Base-by-base conservation (phyloP, 192 early-diverging fungal genomes). In the Dissophora ornata region DNA sequence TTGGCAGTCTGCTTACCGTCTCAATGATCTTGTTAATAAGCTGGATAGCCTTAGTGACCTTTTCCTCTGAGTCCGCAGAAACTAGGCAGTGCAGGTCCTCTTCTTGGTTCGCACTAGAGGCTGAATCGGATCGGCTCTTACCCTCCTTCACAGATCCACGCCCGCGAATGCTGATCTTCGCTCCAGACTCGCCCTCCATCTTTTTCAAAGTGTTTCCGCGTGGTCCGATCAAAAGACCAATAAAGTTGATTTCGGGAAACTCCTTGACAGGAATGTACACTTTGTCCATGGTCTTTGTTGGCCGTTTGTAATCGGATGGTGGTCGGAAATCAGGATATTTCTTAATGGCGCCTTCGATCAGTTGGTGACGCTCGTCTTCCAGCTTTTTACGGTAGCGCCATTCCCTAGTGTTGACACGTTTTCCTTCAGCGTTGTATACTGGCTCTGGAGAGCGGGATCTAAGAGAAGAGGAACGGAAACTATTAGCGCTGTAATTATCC, bases 371-470 rank as follows among this genome's bases (percentile, higher is more conserved):
- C 75, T 99, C 97, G 65, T 98, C 94, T 71, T 99, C 97, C 19
- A 97, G 81, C 64, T 91, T 92, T 42, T 95, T 93, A 12, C 92
- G 87, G 79, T 96, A 97, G 44, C 96, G 88, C 54, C 88, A 85
- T 66, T 99, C 97, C 65, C 96, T 87, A 9, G 97, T 99, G 83
- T 99, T 99, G 52, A 90, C 90, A 81, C 97, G 95, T 71, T 96
- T 95, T 48, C 97, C 97, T 61, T 98, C 91, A 38, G 90, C 85
- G 54, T 95, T 93, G 66, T 99, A 99, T 19, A 85, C 81, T 18
- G 97, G 97, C 70, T 93, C 89, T 24, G 97, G 97, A 42, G 97
- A 99, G n/a, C 90, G 90, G n/a, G 97, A 99, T 79, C 97, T 94
- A 56, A 16, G 46, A 47, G 16, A 41, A n/a, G n/a, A n/a, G n/a